phyloP scores from a whole-genome alignment of 2,329 filamentous ascomycete species.

The Trichoderma sp. region DNA sequence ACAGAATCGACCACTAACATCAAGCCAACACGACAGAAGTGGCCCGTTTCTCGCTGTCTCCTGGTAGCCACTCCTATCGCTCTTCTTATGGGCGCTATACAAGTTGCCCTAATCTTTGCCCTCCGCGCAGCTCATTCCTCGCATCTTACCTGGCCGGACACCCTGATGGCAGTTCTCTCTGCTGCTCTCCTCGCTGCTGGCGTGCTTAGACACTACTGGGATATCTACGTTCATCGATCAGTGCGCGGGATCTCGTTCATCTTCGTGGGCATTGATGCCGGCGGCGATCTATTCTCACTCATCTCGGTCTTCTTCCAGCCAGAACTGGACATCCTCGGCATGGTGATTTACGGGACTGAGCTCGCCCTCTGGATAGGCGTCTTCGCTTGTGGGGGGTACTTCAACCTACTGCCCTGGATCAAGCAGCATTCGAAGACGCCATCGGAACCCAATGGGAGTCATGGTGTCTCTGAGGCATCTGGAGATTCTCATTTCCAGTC shows the following conservation, averaged over 20 bases:
- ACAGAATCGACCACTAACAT: not conserved
- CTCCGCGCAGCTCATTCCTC: slow-evolving; percentile 49
- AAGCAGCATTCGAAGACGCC: slow-evolving; percentile 36
- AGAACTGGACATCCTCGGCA: slow-evolving; percentile 60
- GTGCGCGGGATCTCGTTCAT: slow-evolving; percentile 72
- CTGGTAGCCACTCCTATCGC: slow-evolving; percentile 55
- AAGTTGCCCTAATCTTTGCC: slow-evolving; percentile 62
- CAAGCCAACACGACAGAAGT: slow-evolving; percentile 46
- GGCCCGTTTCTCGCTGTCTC: slow-evolving; percentile 53
- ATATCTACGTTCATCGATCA: slow-evolving; percentile 67
- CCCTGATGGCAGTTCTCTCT: slow-evolving; percentile 67
- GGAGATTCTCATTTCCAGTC: not conserved
- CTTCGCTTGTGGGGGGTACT: slow-evolving; percentile 66
- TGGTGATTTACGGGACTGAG: slow-evolving; percentile 69
- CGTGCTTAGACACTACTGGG: slow-evolving; percentile 68
- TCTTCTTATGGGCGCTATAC: slow-evolving; percentile 59
- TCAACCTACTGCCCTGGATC: slow-evolving; percentile 64
- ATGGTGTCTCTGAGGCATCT: not conserved
- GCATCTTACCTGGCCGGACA: slow-evolving; percentile 61
- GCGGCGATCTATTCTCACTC: slow-evolving; percentile 68
- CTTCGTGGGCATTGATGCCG: slow-evolving; percentile 70
- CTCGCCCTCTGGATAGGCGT: slow-evolving; percentile 68
- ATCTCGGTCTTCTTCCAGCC: slow-evolving; percentile 65
- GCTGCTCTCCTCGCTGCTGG: slow-evolving; percentile 65
- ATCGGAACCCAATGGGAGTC: not conserved